phyloP scores from a whole-genome alignment of 169 alveolate genomes.

The Eimeria brunetti region DNA sequence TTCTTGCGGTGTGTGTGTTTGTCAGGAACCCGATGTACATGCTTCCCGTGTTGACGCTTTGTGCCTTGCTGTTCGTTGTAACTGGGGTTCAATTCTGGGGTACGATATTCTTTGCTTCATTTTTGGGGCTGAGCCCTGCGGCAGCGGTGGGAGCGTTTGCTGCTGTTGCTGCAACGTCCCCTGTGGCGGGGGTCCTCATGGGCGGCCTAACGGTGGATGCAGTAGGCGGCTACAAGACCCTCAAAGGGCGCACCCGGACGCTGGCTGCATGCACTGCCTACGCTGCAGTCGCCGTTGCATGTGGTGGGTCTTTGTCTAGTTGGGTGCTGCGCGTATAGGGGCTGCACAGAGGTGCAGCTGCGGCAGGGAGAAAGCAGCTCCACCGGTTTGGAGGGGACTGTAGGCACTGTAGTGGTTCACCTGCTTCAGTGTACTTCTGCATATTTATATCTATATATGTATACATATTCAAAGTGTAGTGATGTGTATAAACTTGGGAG shows the following conservation, averaged over 20 bases:
- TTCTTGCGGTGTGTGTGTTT: background rate
- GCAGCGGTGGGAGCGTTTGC: slow-evolving; percentile 71
- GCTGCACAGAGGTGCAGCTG: background rate
- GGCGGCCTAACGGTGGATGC: slow-evolving; percentile 76
- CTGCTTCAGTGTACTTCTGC: background rate
- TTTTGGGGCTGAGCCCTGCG: slow-evolving; percentile 53
- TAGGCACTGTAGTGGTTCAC: background rate
- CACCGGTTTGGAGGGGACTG: background rate
- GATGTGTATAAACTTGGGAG: no score
- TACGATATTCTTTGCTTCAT: slow-evolving; percentile 35
- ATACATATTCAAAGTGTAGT: no score
- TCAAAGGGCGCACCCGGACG: slow-evolving; percentile 22
- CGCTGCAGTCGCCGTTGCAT: slow-evolving; percentile 63
- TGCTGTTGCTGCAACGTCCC: slow-evolving; percentile 79
- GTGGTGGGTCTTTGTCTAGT: slow-evolving; percentile 13
- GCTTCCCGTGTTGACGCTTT: slow-evolving; percentile 70
- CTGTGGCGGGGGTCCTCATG: slow-evolving; percentile 72
- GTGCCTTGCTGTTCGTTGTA: slow-evolving; percentile 79
- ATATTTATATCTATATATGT: background rate
- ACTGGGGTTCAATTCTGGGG: slow-evolving; percentile 82
- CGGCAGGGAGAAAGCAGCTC: background rate
- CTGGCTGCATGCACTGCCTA: slow-evolving; percentile 71
- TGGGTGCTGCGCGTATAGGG: background rate
- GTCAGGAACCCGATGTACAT: slow-evolving; percentile 77
- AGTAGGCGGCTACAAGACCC: slow-evolving; percentile 76